A percentile compares a stretch with the other conserved stretches of the same genome.
These are phyloP conservation scores for Phaeoacremonium minimum DNA, from an alignment of 2,329 filamentous ascomycete genomes.

Conservation along the genomic window DNA sequence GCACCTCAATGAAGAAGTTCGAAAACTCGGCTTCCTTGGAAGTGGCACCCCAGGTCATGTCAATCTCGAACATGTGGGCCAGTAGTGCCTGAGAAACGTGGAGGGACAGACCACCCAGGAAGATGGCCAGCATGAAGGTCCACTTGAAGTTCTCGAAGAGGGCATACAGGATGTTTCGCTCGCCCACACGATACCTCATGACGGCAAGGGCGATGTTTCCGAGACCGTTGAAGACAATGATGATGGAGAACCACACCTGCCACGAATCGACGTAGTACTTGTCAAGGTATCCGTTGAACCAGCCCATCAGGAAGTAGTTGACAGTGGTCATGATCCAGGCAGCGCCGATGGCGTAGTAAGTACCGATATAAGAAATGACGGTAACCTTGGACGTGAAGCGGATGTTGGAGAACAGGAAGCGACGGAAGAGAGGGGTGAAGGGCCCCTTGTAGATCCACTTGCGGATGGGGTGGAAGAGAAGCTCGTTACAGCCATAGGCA, in stretches of 20 bases:
- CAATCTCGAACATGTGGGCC: conserved; percentile 78
- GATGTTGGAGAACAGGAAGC: conserved; percentile 69
- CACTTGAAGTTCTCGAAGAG: conserved; percentile 67
- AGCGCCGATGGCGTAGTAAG: conserved; percentile 74
- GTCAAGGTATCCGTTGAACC: conserved; percentile 73
- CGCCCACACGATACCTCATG: conserved; percentile 68
- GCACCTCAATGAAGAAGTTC: conserved; percentile 82
- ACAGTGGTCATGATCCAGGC: conserved; percentile 69
- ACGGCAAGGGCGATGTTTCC: conserved; percentile 69
- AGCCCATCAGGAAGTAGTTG: conserved; percentile 75
- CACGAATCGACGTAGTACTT: conserved; percentile 78
- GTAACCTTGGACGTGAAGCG: conserved; percentile 73
- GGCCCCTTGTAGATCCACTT: conserved; percentile 71
- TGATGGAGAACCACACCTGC: conserved; percentile 77
- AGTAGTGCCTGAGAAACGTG: conserved; percentile 78
- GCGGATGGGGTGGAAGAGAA: conserved; percentile 73
- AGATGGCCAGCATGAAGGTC: conserved; percentile 71
- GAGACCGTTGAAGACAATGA: conserved; percentile 72
- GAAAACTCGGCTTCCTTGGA: conserved; percentile 77
- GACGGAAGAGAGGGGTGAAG: conserved; percentile 73
- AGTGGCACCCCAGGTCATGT: conserved; percentile 84
- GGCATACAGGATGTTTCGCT: conserved; percentile 53
- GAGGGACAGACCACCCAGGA: conserved; percentile 76
- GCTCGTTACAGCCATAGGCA: conserved; percentile 78
- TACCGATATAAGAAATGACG: conserved; percentile 72